These are phyloP conservation scores for Hanseniaspora pseudoguilliermondii DNA, from an alignment of 805 yeast genomes.

Conservation along the genomic window DNA sequence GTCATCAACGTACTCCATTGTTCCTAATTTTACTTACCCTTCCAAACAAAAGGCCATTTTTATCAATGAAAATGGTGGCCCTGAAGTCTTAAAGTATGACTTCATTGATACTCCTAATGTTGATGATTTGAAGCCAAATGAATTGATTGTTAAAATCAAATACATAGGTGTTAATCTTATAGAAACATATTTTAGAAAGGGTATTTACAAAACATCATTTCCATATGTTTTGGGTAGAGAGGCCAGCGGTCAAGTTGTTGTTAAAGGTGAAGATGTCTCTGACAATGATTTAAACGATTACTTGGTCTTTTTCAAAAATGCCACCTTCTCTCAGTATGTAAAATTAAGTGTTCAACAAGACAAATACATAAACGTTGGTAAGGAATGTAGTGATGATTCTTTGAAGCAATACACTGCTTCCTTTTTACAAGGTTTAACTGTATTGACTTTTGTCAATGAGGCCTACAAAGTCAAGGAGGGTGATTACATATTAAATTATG, in stretches of 20 bases:
- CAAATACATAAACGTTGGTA: slow-evolving; percentile 39
- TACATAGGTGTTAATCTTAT: slow-evolving; percentile 75
- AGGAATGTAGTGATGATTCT: slow-evolving; percentile 32
- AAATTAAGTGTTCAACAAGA: slow-evolving; percentile 29
- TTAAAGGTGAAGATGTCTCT: slow-evolving; percentile 46
- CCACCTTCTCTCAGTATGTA: slow-evolving; percentile 65
- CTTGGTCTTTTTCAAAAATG: slow-evolving; percentile 42
- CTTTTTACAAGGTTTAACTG: slow-evolving; percentile 66
- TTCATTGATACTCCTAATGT: slow-evolving; percentile 50
- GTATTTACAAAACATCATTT: slow-evolving; percentile 47
- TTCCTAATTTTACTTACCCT: slow-evolving; percentile 31
- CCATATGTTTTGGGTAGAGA: slow-evolving; percentile 67
- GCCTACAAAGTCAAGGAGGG: slow-evolving; percentile 55
- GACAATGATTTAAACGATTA: slow-evolving; percentile 54
- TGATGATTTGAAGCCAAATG: slow-evolving; percentile 29
- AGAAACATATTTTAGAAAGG: slow-evolving; percentile 71
- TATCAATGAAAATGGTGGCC: slow-evolving; percentile 43
- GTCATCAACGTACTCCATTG: slow-evolving; percentile 10
- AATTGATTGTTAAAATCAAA: slow-evolving; percentile 57
- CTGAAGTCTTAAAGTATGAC: slow-evolving; percentile 45
- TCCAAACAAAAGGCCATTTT: slow-evolving; percentile 43
- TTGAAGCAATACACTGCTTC: slow-evolving; percentile 48
- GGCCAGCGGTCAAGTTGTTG: slow-evolving; percentile 57
- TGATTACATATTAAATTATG: slow-evolving; percentile 67
- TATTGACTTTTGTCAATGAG: slow-evolving; percentile 54